phyloP scores from a whole-genome alignment of 192 early-diverging fungal genomes.

The Phlyctochytrium arcticum region DNA sequence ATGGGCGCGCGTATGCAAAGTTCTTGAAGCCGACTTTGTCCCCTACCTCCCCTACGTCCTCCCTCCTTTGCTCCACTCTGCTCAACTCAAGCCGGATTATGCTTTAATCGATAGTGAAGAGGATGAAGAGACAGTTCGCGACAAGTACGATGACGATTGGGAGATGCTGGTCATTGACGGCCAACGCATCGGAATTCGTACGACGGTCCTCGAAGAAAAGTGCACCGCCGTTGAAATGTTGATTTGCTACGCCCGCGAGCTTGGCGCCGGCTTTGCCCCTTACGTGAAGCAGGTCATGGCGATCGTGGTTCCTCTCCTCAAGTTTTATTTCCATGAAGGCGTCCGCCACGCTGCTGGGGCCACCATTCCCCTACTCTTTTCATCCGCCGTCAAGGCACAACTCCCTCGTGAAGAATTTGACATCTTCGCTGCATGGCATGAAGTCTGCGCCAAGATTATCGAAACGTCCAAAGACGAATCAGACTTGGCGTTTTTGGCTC shows the following conservation, averaged over 20 bases:
- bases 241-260: slow-evolving; percentile 86
- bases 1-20: slow-evolving; percentile 97
- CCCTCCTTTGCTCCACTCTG: slow-evolving; percentile 81
- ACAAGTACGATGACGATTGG: slow-evolving; percentile 96
- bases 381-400: slow-evolving; percentile 37
- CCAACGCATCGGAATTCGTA: slow-evolving; percentile 90
- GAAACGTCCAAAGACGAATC: slow-evolving; percentile 75
- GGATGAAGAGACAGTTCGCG: slow-evolving; percentile 71
- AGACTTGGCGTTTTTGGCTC: slow-evolving; percentile 74
- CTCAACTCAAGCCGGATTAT: slow-evolving; percentile 88
- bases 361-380: slow-evolving; percentile 76
- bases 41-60: slow-evolving; percentile 91
- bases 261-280: slow-evolving; percentile 82
- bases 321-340: slow-evolving; percentile 98
- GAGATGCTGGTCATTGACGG: slow-evolving; percentile 89
- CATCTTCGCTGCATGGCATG: slow-evolving; percentile 65
- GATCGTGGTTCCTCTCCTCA: slow-evolving; percentile 83
- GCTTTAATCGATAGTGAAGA: slow-evolving; percentile 40
- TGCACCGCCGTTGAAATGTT: slow-evolving; percentile 98
- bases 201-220: slow-evolving; percentile 95
- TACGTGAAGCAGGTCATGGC: slow-evolving; percentile 82
- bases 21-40: slow-evolving; percentile 89
- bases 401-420: slow-evolving; percentile 33
- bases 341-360: slow-evolving; percentile 84
- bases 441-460: slow-evolving; percentile 70